These are phyloP conservation scores for Elongisporangium anandrum DNA, from an alignment of 352 stramenopile genomes.

Conservation along the genomic window DNA sequence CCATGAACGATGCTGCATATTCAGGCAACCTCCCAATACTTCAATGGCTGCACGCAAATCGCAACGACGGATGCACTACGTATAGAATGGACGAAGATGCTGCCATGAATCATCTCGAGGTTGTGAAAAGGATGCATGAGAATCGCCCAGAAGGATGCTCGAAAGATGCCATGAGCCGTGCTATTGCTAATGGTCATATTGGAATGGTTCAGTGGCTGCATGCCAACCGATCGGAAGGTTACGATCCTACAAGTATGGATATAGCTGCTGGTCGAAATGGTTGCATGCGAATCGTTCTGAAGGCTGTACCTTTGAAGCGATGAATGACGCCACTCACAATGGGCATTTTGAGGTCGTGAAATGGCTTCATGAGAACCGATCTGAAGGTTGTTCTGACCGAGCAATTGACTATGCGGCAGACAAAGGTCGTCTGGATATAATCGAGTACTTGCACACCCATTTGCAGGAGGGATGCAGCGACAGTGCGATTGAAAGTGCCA, in stretches of 20 bases:
- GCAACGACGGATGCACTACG: too few species aligned
- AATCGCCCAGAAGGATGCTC: conserved; percentile 10
- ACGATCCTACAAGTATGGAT: conserved; percentile 5
- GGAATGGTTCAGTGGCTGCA: conserved; percentile 7
- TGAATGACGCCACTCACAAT: conserved; percentile 21
- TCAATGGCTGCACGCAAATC: too few species aligned
- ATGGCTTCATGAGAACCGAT: conserved; percentile 22
- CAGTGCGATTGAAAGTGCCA: conserved; percentile 33
- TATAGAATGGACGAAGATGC: too few species aligned
- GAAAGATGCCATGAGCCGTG: conserved; percentile 4
- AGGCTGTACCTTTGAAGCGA: conserved; percentile 19
- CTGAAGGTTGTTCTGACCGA: conserved; percentile 21
- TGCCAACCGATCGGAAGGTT: conserved; percentile 6
- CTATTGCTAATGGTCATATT: not conserved
- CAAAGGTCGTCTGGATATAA: conserved; percentile 18
- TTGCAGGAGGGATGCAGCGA: conserved; percentile 18
- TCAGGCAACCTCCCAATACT: too few species aligned
- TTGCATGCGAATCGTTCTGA: conserved; percentile 20
- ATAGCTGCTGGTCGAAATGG: conserved; percentile 16
- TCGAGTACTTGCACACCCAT: conserved; percentile 24
- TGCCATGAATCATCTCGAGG: conserved; percentile 9
- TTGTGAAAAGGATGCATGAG: conserved; percentile 11
- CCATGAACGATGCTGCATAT: too few species aligned
- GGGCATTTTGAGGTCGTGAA: conserved; percentile 28
- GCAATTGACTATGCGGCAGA: conserved; percentile 13